phyloP scores from a whole-genome alignment of 1,284 basidiomycete genomes.

The Sporisorium scitamineum region DNA sequence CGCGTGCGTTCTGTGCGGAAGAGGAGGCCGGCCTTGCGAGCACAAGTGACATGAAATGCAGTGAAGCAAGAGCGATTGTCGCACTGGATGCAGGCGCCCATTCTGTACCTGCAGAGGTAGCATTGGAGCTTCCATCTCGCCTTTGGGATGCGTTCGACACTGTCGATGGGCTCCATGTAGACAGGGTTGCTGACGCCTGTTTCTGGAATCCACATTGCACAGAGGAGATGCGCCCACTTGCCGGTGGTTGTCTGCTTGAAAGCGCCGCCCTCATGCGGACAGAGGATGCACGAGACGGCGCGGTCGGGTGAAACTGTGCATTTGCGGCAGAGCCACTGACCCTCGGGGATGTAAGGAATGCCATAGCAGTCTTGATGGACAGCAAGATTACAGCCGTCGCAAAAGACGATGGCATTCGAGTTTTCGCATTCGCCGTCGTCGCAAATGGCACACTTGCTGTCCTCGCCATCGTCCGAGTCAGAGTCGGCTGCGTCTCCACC shows the following conservation, averaged over 20 bases:
- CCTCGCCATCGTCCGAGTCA: constrained; percentile 57
- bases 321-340: constrained; percentile 98
- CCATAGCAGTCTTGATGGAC: constrained; percentile 99
- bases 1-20: constrained; percentile 54
- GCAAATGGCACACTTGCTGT: constrained; percentile 89
- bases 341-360: constrained; percentile 98
- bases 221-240: constrained; percentile 95
- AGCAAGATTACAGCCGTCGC: constrained; percentile 97
- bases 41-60: constrained; percentile 96
- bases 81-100: constrained; percentile 97
- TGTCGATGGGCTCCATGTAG: constrained; percentile 98
- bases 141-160: constrained; percentile 87
- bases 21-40: constrained; percentile 72
- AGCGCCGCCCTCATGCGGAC: constrained; percentile 95
- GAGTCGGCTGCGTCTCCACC: constrained; percentile 44
- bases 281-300: constrained; percentile 91
- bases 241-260: constrained; percentile 96
- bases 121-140: constrained; percentile 91
- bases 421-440: constrained; percentile 99
- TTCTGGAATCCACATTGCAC: constrained; percentile 98
- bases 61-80: constrained; percentile 89
- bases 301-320: constrained; percentile 97
- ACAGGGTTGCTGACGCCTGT: constrained; percentile 92
- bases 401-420: constrained; percentile 98
- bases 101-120: constrained; percentile 82